Conservation (phyloP, 257 asterid species). For the Nicotiana sylvestris region DNA sequence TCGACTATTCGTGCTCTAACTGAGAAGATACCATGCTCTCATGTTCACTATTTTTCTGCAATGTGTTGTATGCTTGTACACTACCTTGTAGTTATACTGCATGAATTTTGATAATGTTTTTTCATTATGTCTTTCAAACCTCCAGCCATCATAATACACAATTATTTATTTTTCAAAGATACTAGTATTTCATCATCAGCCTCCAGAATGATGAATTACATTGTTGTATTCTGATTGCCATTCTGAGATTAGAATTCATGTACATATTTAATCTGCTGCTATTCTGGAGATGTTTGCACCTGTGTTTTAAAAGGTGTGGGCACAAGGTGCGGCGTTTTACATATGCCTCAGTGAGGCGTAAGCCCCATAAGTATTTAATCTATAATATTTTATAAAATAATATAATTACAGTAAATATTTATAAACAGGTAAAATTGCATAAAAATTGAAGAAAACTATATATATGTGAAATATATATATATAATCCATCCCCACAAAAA, state of each 20-base stretch:
- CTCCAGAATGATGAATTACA: not conserved
- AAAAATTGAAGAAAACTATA: no score
- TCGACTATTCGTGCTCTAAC: not conserved
- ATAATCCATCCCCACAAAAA: no score
- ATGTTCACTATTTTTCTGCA: not conserved
- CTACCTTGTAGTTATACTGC: not conserved
- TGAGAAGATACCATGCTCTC: slow-evolving; percentile 8
- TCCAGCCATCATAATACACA: not conserved
- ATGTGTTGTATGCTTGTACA: not conserved
- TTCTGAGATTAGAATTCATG: not conserved
- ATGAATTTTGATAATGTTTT: slow-evolving; percentile 6
- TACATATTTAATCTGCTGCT: not conserved
- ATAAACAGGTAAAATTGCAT: no score
- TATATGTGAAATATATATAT: no score
- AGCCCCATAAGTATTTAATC: no score
- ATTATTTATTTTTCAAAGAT: not conserved
- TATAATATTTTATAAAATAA: no score
- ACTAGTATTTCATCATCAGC: not conserved
- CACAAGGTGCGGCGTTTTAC: no score
- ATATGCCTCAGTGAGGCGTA: no score
- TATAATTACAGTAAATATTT: no score
- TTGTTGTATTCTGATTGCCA: not conserved
- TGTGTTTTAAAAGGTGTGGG: no score
- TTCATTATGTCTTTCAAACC: not conserved
- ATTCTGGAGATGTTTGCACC: not conserved